Percentiles rank a stretch among this genome's conserved stretches.
phyloP scores from a whole-genome alignment of 1,284 basidiomycete genomes.

The Wolfiporia cocos region DNA sequence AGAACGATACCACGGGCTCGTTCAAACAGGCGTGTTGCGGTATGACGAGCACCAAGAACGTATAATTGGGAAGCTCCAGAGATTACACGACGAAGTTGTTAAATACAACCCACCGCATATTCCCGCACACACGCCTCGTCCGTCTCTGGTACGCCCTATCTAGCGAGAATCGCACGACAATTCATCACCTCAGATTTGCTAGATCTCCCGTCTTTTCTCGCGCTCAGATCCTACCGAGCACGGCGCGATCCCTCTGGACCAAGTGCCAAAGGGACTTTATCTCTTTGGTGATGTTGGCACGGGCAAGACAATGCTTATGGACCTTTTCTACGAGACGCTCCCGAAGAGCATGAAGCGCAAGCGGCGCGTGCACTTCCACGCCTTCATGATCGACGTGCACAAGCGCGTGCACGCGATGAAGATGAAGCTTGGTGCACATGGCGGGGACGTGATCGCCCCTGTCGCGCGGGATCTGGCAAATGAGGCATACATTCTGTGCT shows the following conservation, averaged over 20 bases:
- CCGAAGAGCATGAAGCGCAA: conserved; percentile 72
- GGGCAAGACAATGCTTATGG: conserved; percentile 99
- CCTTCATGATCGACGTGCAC: conserved; percentile 99
- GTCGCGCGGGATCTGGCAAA: conserved; percentile 87
- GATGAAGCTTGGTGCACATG: conserved; percentile 54
- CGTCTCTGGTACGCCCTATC: conserved; percentile 18
- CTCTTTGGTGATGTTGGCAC: conserved; percentile 98
- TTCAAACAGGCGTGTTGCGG: conserved; percentile 65
- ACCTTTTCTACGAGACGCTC: conserved; percentile 90
- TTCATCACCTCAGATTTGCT: conserved; percentile 1
- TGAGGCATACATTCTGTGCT: conserved; percentile 86
- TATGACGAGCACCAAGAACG: conserved; percentile 81
- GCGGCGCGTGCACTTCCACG: conserved; percentile 92
- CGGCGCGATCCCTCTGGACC: conserved; percentile 35
- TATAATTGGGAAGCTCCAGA: conserved; percentile 81
- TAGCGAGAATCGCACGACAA: background rate
- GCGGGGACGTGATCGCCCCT: conserved; percentile 83
- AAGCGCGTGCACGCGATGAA: conserved; percentile 86
- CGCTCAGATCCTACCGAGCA: conserved; percentile 28
- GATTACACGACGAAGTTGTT: conserved; percentile 70
- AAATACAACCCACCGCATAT: conserved; percentile 69
- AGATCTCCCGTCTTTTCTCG: conserved; percentile 67
- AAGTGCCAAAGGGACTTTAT: conserved; percentile 85
- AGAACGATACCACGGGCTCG: conserved; percentile 70
- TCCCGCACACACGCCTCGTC: conserved; percentile 32